phyloP scores from a whole-genome alignment of 2,329 filamentous ascomycete genomes.

The Xylariales sp. region DNA sequence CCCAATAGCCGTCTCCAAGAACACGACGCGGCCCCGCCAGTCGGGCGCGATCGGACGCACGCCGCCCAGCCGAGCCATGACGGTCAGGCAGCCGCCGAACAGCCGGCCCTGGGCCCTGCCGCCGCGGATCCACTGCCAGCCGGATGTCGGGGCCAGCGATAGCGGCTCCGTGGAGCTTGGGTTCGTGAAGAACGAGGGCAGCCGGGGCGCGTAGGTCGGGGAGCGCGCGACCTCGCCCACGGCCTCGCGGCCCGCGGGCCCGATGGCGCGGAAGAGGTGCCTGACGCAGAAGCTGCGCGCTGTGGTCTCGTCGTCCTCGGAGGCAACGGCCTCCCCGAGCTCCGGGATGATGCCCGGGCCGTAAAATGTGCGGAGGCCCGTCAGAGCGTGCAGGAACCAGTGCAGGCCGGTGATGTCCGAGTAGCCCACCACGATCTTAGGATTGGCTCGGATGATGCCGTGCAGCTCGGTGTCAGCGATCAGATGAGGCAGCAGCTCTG shows the following conservation, averaged over 20 bases:
- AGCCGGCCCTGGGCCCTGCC: slow-evolving; percentile 35
- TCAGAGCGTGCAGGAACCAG: slow-evolving; percentile 32
- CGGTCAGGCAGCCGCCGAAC: slow-evolving; percentile 37
- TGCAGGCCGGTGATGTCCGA: slow-evolving; percentile 38
- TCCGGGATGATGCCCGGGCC: slow-evolving; percentile 34
- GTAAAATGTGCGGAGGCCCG: slow-evolving; percentile 39
- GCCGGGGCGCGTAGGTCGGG: slow-evolving; percentile 21
- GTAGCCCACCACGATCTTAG: slow-evolving; percentile 37
- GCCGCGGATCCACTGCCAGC: slow-evolving; percentile 32
- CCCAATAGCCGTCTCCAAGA: slow-evolving; percentile 34
- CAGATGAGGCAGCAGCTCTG: slow-evolving; percentile 33
- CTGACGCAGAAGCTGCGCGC: slow-evolving; percentile 24
- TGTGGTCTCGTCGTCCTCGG: slow-evolving; percentile 18
- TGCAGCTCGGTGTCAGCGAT: slow-evolving; percentile 30
- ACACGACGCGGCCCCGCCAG: slow-evolving; percentile 33
- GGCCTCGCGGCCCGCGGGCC: slow-evolving; percentile 15
- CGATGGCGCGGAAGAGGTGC: slow-evolving; percentile 28
- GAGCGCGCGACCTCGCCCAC: slow-evolving; percentile 28
- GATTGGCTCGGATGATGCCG: slow-evolving; percentile 24
- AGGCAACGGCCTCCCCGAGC: slow-evolving; percentile 24
- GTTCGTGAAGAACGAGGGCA: slow-evolving; percentile 15
- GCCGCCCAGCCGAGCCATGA: slow-evolving; percentile 31
- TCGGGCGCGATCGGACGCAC: slow-evolving; percentile 27
- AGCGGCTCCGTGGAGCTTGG: slow-evolving; percentile 19
- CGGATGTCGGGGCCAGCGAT: slow-evolving; percentile 20